Percentiles rank a stretch among this genome's conserved stretches.
Conservation (phyloP, 192 early-diverging fungal genomes). For the Coemansia sp. region DNA sequence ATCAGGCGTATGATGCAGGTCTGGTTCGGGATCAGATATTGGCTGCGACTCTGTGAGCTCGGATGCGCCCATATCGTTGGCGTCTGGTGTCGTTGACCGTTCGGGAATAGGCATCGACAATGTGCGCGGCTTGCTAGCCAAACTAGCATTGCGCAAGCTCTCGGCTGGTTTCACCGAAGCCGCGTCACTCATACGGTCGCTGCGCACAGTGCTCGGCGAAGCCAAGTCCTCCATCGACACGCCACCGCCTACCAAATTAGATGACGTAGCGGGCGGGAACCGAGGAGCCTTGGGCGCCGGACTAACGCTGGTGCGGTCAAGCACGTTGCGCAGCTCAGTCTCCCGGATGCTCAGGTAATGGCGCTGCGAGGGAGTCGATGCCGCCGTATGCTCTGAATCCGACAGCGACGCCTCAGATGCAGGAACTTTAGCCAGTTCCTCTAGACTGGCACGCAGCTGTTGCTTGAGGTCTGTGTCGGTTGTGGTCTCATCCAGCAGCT, state of each 20-base stretch:
- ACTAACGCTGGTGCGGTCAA: slow-evolving; percentile 49
- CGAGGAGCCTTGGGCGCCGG: slow-evolving; percentile 38
- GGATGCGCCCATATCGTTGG: background rate
- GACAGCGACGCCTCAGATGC: slow-evolving; percentile 23
- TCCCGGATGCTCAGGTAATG: slow-evolving; percentile 50
- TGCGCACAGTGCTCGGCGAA: slow-evolving; percentile 34
- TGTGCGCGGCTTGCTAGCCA: slow-evolving; percentile 9
- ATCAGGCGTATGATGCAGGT: background rate
- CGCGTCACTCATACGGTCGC: slow-evolving; percentile 39
- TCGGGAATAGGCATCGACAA: slow-evolving; percentile 12
- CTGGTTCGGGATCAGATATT: background rate
- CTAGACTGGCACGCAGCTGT: slow-evolving; percentile 51
- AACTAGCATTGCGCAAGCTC: slow-evolving; percentile 16
- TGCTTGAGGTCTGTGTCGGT: slow-evolving; percentile 43
- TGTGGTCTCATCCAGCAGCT: slow-evolving; percentile 36
- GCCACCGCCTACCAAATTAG: slow-evolving; percentile 44
- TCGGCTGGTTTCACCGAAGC: slow-evolving; percentile 39
- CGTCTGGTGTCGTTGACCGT: background rate
- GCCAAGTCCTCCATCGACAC: slow-evolving; percentile 40
- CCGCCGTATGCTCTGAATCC: slow-evolving; percentile 36
- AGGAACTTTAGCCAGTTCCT: slow-evolving; percentile 29
- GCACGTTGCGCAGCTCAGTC: slow-evolving; percentile 48
- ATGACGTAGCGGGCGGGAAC: slow-evolving; percentile 8
- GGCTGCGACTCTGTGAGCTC: slow-evolving; percentile 7
- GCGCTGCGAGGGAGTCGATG: slow-evolving; percentile 27